Conservation (phyloP, 2,329 filamentous ascomycete species). For the Mycosphaerella sp. region DNA sequence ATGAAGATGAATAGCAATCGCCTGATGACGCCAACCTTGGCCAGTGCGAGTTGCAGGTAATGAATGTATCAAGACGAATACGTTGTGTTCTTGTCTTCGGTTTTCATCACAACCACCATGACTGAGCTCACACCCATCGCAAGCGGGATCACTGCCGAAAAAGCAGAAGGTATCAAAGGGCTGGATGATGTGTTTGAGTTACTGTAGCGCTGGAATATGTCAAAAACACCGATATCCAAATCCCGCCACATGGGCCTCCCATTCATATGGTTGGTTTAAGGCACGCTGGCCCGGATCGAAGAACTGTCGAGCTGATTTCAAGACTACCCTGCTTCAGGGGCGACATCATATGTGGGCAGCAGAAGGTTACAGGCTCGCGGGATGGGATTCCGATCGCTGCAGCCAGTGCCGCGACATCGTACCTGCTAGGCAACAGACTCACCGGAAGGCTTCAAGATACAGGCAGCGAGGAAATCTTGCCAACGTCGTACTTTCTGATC, state of each 20-base stretch:
- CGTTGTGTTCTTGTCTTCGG: background rate
- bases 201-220: constrained; percentile 14
- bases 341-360: constrained; percentile 11
- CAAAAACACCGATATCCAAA: constrained; percentile 13
- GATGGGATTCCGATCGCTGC: constrained; percentile 14
- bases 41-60: no score
- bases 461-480: constrained; percentile 4
- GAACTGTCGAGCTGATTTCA: constrained; percentile 12
- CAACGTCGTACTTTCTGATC: constrained; percentile 5
- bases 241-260: constrained; percentile 13
- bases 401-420: constrained; percentile 11
- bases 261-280: constrained; percentile 8
- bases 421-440: constrained; percentile 9
- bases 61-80: background rate
- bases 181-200: constrained; percentile 10
- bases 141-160: constrained; percentile 10
- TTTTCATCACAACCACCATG: constrained; percentile 4
- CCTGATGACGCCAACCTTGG: no score
- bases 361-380: background rate
- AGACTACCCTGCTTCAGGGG: constrained; percentile 15
- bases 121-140: constrained; percentile 9
- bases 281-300: constrained; percentile 6
- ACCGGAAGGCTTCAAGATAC: constrained; percentile 9
- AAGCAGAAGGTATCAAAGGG: constrained; percentile 12
- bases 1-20: no score